Conservation (phyloP, 2,329 filamentous ascomycete species). For the Pseudophaeomoniella oleicola region DNA sequence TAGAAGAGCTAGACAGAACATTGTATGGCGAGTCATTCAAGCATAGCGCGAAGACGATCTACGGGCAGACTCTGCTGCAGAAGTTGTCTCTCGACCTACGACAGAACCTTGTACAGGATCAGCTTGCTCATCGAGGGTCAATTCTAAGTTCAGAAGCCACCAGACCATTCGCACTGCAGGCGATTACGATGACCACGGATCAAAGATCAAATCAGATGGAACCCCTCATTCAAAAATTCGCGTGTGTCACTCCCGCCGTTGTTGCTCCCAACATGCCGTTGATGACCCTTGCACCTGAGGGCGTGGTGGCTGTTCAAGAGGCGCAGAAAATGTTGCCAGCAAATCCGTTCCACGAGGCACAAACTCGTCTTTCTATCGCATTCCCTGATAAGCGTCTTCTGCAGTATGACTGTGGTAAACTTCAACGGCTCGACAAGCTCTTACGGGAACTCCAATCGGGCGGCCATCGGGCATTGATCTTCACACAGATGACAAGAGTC, state of each 20-base stretch:
- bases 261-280: conserved; percentile 64
- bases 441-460: conserved; percentile 76
- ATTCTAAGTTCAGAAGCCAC: background rate
- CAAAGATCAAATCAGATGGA: conserved; percentile 60
- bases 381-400: conserved; percentile 94
- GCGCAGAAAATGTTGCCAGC: conserved; percentile 39
- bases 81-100: conserved; percentile 48
- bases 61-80: conserved; percentile 65
- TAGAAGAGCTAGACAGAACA: conserved; percentile 66
- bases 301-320: conserved; percentile 42
- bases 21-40: conserved; percentile 70
- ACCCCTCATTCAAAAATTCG: conserved; percentile 69
- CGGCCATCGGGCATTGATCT: conserved; percentile 88
- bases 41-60: conserved; percentile 66
- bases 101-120: background rate
- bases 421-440: conserved; percentile 76
- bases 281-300: conserved; percentile 48
- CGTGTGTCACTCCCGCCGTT: conserved; percentile 80
- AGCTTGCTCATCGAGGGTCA: background rate
- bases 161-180: conserved; percentile 30
- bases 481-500: conserved; percentile 99
- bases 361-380: conserved; percentile 84
- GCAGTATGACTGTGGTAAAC: conserved; percentile 94
- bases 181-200: conserved; percentile 60
- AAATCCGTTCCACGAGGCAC: conserved; percentile 74